A percentile compares a stretch with the other conserved stretches of the same genome.
Conservation (phyloP, 805 yeast species). For the Torulaspora delbrueckii region DNA sequence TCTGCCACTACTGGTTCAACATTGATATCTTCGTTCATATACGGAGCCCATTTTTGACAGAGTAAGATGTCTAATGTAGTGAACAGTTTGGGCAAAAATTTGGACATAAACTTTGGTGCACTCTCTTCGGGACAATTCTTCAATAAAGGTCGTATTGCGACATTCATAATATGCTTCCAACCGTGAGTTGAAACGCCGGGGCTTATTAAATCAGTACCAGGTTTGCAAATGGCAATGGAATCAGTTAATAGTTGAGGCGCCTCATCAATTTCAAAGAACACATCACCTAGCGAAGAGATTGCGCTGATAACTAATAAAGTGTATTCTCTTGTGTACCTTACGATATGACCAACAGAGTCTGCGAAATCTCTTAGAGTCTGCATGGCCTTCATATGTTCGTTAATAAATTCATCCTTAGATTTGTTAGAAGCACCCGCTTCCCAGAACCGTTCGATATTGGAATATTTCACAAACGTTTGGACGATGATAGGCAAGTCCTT, state of each 20-base stretch:
- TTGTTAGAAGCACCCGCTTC: slow-evolving; percentile 96
- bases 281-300: slow-evolving; percentile 81
- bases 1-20: slow-evolving; percentile 52
- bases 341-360: slow-evolving; percentile 93
- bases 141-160: slow-evolving; percentile 79
- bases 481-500: slow-evolving; percentile 79
- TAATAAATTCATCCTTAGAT: slow-evolving; percentile 88
- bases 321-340: slow-evolving; percentile 92
- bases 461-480: slow-evolving; percentile 83
- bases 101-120: slow-evolving; percentile 65
- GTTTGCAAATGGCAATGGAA: slow-evolving; percentile 65
- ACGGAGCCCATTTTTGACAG: slow-evolving; percentile 62
- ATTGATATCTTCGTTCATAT: slow-evolving; percentile 38
- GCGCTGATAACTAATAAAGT: slow-evolving; percentile 88
- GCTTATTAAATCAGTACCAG: slow-evolving; percentile 45
- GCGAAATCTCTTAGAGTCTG: slow-evolving; percentile 94
- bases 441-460: slow-evolving; percentile 94
- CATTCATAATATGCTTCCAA: slow-evolving; percentile 94
- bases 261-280: slow-evolving; percentile 80
- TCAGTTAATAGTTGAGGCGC: slow-evolving; percentile 73
- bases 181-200: slow-evolving; percentile 90
- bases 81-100: slow-evolving; percentile 73
- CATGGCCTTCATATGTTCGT: slow-evolving; percentile 90
- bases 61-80: slow-evolving; percentile 68
- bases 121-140: slow-evolving; percentile 78